Base-by-base conservation (phyloP, 768 basidiomycete genomes). In the Myochromella boudieri region DNA sequence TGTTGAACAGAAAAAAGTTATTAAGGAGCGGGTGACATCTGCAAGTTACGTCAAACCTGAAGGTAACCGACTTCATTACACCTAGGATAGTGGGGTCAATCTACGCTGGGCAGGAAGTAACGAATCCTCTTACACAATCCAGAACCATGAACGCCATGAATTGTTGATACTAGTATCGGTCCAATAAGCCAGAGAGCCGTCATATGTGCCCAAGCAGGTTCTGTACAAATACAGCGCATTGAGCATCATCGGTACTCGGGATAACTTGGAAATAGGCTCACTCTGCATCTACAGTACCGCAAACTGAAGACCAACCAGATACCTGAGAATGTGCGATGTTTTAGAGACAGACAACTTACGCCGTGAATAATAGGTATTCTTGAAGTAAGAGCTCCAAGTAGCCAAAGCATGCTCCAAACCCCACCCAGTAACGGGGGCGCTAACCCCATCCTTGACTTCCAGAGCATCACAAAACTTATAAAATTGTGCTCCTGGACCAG, bases 1-100 rank as follows among this genome's bases (percentile, higher is more conserved):
- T 76, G 46, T 32, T 28, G 24, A 17, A 26, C 20, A 21, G 34
- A 3, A 32, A n/a, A 25, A 2, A 3, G 25, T 36, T 9, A 34
- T 12, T 9, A n/a, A 9, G 9, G 22, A 14, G 11, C 12, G 9
- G 22, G n/a, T n/a, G 3, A 25, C 17, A 14, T 18, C 17, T 18
- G 29, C 27, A 20, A 8, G 5, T 5, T 4, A 10, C 32, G 12
- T 17, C 60, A 27, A 26, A 73, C 71, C 66, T 80, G 77, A 15
- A 77, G 62, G 54, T 64, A 85, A 25, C 87, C 87, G 1, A 88
- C 73, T 65, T 88, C 76, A 55, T 84, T 86, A 57, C 87, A 88
- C 4, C 83, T 85, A 25, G 8, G 37, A 51, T 33, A 21, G n/a
- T 47, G 42, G 20, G 40, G 25, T 3, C 40, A 46, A 7, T 50